Conservation (phyloP, 164 flowering plant genomes). For the Kalanchoe fedtschenkoi region DNA sequence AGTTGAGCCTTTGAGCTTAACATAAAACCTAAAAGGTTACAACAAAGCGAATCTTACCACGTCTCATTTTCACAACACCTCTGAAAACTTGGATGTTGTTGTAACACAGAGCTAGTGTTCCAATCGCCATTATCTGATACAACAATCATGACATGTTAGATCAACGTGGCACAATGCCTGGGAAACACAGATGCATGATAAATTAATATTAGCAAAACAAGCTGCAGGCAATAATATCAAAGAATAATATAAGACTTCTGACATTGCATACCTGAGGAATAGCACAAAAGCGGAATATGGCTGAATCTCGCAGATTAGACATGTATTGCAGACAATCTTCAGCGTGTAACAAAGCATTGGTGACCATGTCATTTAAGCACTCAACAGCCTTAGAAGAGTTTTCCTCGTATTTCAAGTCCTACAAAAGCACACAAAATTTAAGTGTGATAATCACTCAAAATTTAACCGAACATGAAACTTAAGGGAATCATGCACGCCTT, state of each 20-base stretch:
- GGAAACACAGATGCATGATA: neutral
- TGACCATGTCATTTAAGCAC: slow-evolving; percentile 94
- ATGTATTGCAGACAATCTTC: slow-evolving; percentile 80
- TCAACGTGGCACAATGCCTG: neutral
- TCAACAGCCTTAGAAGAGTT: slow-evolving; percentile 76
- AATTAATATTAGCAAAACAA: neutral
- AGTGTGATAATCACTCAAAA: neutral
- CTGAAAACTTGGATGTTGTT: slow-evolving; percentile 80
- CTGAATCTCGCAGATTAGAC: slow-evolving; percentile 53
- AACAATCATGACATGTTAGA: neutral
- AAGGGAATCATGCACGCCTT: neutral
- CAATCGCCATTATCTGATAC: slow-evolving; percentile 86
- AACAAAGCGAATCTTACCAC: slow-evolving; percentile 92
- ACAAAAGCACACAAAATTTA: slow-evolving; percentile 9
- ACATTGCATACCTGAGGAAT: slow-evolving; percentile 71
- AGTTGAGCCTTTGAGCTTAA: no score
- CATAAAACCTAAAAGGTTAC: neutral
- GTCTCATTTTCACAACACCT: slow-evolving; percentile 95
- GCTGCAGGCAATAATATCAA: neutral
- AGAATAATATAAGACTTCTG: neutral
- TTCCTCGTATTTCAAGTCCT: slow-evolving; percentile 85
- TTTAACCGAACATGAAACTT: neutral
- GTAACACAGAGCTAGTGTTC: slow-evolving; percentile 90
- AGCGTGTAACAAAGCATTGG: slow-evolving; percentile 69
- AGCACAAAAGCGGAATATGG: slow-evolving; percentile 80